Conservation (phyloP, 2,329 filamentous ascomycete genomes). For the Eutypella sp. region DNA sequence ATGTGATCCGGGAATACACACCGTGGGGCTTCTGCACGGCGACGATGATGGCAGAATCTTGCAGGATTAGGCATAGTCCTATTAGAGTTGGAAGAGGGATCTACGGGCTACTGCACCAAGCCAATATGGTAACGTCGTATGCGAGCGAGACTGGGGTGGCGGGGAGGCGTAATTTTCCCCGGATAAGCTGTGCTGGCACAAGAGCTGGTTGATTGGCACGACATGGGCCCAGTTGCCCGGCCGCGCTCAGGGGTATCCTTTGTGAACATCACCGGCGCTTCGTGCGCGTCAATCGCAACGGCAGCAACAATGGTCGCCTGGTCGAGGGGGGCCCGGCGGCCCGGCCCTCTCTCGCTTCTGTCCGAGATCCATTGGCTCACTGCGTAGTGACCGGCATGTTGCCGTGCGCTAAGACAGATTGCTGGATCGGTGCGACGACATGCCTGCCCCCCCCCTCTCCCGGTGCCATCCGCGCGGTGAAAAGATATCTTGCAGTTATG, state of each 20-base stretch:
- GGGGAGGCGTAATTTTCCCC: background rate
- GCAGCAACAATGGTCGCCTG: slow-evolving; percentile 2
- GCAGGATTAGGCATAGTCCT: background rate
- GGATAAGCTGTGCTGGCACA: background rate
- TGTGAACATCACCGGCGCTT: background rate
- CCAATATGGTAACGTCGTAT: background rate
- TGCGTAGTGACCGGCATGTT: slow-evolving; percentile 1
- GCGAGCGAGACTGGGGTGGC: background rate
- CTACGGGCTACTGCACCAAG: too few species aligned
- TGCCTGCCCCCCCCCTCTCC: too few species aligned
- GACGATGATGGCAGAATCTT: background rate
- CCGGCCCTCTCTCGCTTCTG: slow-evolving; percentile 16
- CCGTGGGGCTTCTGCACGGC: background rate
- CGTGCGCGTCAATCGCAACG: slow-evolving; percentile 1
- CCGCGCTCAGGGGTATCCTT: background rate
- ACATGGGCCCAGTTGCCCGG: background rate
- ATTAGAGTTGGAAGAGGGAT: background rate
- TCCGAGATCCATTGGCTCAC: slow-evolving; percentile 15
- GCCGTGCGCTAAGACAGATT: slow-evolving; percentile 17
- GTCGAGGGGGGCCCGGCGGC: slow-evolving; percentile 2
- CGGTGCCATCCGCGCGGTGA: slow-evolving; percentile 1
- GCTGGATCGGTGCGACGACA: slow-evolving; percentile 13
- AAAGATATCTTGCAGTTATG: too few species aligned
- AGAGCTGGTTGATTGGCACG: background rate
- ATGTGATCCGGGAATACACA: background rate